Evolutionary conservation across 352 stramenopile genomes (phyloP), one percentile per base, ranked within the genome.

Genomic region (Blastocystis sp.): DNA sequence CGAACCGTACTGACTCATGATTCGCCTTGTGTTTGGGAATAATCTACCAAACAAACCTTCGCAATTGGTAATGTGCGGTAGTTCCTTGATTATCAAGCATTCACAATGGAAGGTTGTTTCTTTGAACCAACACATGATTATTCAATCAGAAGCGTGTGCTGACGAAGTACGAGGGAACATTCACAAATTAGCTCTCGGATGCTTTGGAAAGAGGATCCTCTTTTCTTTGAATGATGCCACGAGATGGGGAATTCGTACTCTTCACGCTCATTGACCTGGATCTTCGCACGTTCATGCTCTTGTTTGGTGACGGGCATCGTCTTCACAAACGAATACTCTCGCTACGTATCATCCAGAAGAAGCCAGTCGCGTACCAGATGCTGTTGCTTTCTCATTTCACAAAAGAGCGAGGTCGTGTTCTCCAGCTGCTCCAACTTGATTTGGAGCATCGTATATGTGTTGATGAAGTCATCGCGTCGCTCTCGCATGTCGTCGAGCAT

Each of bases 1-100:
- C 1, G 57, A 72, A 21, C 75, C 75, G 49, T 85, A 85, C 18
- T 72, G 64, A 61, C 57, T 85, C 75, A 85, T 85, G n/a, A 63
- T 63, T 24, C 16, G 0, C 14, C 18, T 4, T 51, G 21, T 54
- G 8, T 65, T 42, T 8, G 11, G 21, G 4, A 64, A 57, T 34
- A 24, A 63, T 57, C 32, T 49, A n/a, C 34, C 16, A 18, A 40
- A n/a, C 16, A 7, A 29, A 27, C 44, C n/a, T 21, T 29, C n/a
- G 44, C 69, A 40, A 48, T 0, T 81, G 69, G 40, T 32, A 6
- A 4, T 61, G 69, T 63, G 32, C 32, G 42, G 69, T 81, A 44
- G 38, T 81, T 64, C 32, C 36, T 36, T 81, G 69, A 48, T 81
- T n/a, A 81, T 65, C 48, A 78, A 81, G 16, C 11, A 3, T 14